phyloP scores from a whole-genome alignment of 1,284 basidiomycete species.

The Fomitopsis pinicola region DNA sequence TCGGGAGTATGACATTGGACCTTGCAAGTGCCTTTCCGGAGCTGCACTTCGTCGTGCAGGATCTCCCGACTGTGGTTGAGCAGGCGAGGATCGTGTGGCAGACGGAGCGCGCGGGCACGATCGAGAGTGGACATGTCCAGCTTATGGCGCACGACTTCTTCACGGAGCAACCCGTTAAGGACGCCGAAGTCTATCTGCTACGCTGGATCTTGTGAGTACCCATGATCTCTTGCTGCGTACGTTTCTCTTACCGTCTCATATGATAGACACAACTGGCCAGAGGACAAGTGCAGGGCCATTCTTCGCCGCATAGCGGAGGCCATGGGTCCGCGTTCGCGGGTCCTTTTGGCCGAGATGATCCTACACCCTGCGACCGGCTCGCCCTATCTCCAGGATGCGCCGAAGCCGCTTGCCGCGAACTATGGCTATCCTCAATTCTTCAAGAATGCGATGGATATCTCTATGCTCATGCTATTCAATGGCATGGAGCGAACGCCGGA shows the following conservation, averaged over 20 bases:
- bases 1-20: conserved; percentile 13
- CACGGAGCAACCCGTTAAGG: conserved; percentile 23
- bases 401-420: conserved; percentile 11
- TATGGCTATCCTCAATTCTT: conserved; percentile 5
- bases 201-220: not conserved
- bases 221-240: not conserved
- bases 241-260: not conserved
- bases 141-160: conserved; percentile 29
- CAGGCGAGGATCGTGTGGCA: conserved; percentile 9
- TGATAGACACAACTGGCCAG: conserved; percentile 13
- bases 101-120: conserved; percentile 4
- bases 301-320: conserved; percentile 2
- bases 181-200: conserved; percentile 22
- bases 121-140: conserved; percentile 1
- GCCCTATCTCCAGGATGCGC: conserved; percentile 1
- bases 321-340: conserved; percentile 7
- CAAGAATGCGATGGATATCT: conserved; percentile 4
- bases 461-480: conserved; percentile 8
- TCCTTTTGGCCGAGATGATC: conserved; percentile 9
- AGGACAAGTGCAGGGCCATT: conserved; percentile 10
- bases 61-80: conserved; percentile 8
- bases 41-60: conserved; percentile 19
- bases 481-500: conserved; percentile 10
- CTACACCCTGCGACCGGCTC: conserved; percentile 9
- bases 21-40: conserved; percentile 9